Evolutionary conservation across 176 grass and related monocot genomes (phyloP).

Genomic region (Hyparrhenia diplandra): DNA sequence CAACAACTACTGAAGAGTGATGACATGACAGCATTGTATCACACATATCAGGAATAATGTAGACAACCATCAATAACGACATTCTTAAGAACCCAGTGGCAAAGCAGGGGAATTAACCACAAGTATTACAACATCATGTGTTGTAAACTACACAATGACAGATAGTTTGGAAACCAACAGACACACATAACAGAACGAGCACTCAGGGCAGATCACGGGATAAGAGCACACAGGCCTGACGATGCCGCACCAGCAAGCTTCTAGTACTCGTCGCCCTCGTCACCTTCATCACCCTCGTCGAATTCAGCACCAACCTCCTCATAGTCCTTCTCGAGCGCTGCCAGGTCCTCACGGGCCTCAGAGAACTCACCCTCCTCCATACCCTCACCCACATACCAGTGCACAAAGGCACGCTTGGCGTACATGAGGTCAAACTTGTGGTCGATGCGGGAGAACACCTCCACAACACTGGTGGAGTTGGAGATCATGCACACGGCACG

Average conservation of each 20-base stretch:
- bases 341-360: conserved; percentile 53
- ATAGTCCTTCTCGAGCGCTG: conserved; percentile 51
- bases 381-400: conserved; percentile 60
- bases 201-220: too few species aligned
- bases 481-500: conserved; percentile 62
- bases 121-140: too few species aligned
- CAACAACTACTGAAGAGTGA: too few species aligned
- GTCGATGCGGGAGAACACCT: conserved; percentile 60
- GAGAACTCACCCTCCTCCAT: conserved; percentile 66
- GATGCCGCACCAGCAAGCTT: not conserved
- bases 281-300: conserved; percentile 38
- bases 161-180: too few species aligned
- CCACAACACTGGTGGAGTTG: conserved; percentile 55
- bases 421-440: conserved; percentile 64
- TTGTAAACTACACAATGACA: too few species aligned
- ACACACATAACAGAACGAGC: too few species aligned
- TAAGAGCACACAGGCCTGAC: not conserved
- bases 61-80: too few species aligned
- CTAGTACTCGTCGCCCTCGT: conserved; percentile 49
- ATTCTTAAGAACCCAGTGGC: too few species aligned
- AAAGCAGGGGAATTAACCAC: too few species aligned
- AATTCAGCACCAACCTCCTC: conserved; percentile 54
- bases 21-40: too few species aligned
- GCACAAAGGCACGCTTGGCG: conserved; percentile 51
- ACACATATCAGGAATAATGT: too few species aligned